Evolutionary conservation across 2,329 filamentous ascomycete species (phyloP).

Genomic region (Coleophoma crateriformis): DNA sequence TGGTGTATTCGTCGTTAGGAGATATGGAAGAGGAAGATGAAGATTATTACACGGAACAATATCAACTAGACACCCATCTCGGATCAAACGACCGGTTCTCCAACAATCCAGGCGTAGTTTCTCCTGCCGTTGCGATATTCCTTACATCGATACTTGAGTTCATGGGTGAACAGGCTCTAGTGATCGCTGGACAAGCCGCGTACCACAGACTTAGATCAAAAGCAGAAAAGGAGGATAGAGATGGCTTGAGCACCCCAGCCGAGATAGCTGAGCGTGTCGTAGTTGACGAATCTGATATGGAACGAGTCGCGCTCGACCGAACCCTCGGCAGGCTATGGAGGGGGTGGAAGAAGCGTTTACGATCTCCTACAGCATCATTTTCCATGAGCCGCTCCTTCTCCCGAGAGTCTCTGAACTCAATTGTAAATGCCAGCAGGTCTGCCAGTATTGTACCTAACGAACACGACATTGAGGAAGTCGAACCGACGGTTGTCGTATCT

Average conservation of each 20-base stretch:
- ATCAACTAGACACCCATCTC: conserved; percentile 57
- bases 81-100: conserved; percentile 50
- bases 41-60: conserved; percentile 78
- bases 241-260: conserved; percentile 37
- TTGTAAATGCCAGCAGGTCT: conserved; percentile 22
- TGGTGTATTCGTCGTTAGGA: conserved; percentile 96
- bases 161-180: conserved; percentile 83
- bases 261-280: conserved; percentile 61
- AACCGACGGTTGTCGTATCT: conserved; percentile 12
- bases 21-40: conserved; percentile 98
- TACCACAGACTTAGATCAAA: conserved; percentile 59
- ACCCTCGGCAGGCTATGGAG: conserved; percentile 88
- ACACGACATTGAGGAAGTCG: conserved; percentile 21
- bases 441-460: conserved; percentile 32
- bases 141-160: conserved; percentile 92
- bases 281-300: conserved; percentile 89
- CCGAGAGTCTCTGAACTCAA: conserved; percentile 35
- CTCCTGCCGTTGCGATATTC: conserved; percentile 91
- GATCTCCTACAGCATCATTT: conserved; percentile 46
- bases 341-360: conserved; percentile 85
- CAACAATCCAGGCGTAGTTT: conserved; percentile 60
- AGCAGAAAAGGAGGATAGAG: conserved; percentile 53
- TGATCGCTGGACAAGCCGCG: conserved; percentile 82
- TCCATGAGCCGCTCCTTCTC: conserved; percentile 42
- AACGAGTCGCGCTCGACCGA: conserved; percentile 84